A percentile compares a stretch with the other conserved stretches of the same genome.
phyloP scores from a whole-genome alignment of 805 yeast species.

The Cyberlindnera meyerae region DNA sequence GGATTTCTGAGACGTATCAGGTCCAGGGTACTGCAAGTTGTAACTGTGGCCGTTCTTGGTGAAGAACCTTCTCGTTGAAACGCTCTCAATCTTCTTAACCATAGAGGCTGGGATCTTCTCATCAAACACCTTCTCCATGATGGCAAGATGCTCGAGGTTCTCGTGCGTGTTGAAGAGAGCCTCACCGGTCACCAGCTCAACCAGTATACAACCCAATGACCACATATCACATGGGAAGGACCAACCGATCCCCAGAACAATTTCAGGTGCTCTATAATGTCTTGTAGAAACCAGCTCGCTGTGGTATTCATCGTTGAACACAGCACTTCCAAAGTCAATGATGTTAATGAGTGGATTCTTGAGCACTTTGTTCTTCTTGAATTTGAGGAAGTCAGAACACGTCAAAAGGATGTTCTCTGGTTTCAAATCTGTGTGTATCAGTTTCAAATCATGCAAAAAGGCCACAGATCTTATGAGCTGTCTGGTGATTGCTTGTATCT shows the following conservation, averaged over 20 bases:
- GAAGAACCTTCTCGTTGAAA: constrained; percentile 11
- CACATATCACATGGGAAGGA: constrained; percentile 95
- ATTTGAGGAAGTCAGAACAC: constrained; percentile 19
- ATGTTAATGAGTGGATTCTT: constrained; percentile 78
- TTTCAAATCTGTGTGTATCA: constrained; percentile 93
- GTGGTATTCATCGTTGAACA: constrained; percentile 91
- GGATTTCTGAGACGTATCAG: constrained; percentile 34
- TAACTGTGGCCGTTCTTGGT: constrained; percentile 12
- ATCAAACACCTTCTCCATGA: constrained; percentile 82
- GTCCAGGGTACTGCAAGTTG: constrained; percentile 34
- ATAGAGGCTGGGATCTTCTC: constrained; percentile 38
- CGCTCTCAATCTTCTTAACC: constrained; percentile 25
- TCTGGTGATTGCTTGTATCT: constrained; percentile 81
- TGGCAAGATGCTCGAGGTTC: constrained; percentile 87
- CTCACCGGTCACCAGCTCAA: constrained; percentile 89
- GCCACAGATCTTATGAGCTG: constrained; percentile 84
- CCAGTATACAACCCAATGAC: constrained; percentile 92
- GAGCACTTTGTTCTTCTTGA: constrained; percentile 40
- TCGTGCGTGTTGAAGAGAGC: constrained; percentile 94
- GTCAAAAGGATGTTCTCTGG: constrained; percentile 80
- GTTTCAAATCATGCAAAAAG: constrained; percentile 80
- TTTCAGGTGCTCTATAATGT: constrained; percentile 96
- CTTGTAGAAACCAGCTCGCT: constrained; percentile 88
- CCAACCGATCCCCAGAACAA: constrained; percentile 94
- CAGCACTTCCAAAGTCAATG: constrained; percentile 96